A percentile compares a stretch with the other conserved stretches of the same genome.
These are phyloP conservation scores for Endoconidiophora polonica DNA, from an alignment of 2,329 filamentous ascomycete genomes.

Conservation along the genomic window DNA sequence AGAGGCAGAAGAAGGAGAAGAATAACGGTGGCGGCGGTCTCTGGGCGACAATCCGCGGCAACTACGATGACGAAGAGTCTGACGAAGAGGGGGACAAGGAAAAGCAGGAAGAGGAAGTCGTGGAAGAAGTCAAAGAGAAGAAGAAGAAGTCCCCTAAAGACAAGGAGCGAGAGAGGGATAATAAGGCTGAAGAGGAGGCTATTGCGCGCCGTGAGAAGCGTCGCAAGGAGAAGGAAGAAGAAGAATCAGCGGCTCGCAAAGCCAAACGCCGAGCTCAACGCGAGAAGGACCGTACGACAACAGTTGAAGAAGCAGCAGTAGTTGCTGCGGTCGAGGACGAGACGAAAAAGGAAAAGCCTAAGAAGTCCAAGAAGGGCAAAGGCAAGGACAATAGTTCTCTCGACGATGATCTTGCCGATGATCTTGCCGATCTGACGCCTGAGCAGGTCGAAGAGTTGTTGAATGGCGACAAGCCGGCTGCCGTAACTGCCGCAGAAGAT, in stretches of 20 bases:
- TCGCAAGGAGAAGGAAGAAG: slow-evolving; percentile 18
- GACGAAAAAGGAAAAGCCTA: slow-evolving; percentile 14
- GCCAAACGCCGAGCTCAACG: too few relatives aligned
- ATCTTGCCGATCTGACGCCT: slow-evolving; percentile 17
- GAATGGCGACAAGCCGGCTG: slow-evolving; percentile 14
- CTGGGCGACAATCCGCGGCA: too few relatives aligned
- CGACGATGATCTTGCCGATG: slow-evolving; percentile 14
- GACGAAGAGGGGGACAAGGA: slow-evolving; percentile 16
- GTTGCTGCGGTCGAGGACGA: slow-evolving; percentile 3
- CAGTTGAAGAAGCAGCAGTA: slow-evolving; percentile 10
- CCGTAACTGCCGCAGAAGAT: slow-evolving; percentile 17
- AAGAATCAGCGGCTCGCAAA: slow-evolving; percentile 10
- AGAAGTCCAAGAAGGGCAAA: slow-evolving; percentile 14
- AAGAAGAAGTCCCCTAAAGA: slow-evolving; percentile 21
- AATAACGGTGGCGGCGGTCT: not conserved
- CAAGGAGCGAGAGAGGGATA: slow-evolving; percentile 14
- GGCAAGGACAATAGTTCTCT: slow-evolving; percentile 8
- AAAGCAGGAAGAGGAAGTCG: slow-evolving; percentile 12
- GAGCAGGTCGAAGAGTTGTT: slow-evolving; percentile 15
- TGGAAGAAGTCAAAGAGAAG: slow-evolving; percentile 18
- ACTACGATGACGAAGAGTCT: slow-evolving; percentile 2
- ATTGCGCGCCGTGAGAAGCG: slow-evolving; percentile 14
- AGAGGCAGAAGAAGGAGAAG: slow-evolving; percentile 12
- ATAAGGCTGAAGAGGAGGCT: slow-evolving; percentile 18
- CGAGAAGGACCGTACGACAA: slow-evolving; percentile 11